A percentile compares a stretch with the other conserved stretches of the same genome.
phyloP scores from a whole-genome alignment of 2,329 filamentous ascomycete genomes.

The Exophiala sideris region DNA sequence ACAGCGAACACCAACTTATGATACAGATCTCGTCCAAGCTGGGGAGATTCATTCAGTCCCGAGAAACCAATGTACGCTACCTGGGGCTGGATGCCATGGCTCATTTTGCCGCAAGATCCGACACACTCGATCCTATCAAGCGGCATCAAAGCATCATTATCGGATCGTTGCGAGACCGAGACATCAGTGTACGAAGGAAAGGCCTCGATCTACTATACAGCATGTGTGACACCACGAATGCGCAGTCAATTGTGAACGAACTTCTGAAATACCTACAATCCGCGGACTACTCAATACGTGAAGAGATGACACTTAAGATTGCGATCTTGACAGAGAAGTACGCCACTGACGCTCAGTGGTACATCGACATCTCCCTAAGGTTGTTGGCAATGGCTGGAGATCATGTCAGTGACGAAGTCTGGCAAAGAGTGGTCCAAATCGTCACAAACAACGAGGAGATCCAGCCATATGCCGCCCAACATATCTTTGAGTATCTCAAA shows the following conservation, averaged over 20 bases:
- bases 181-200: slow-evolving; percentile 95
- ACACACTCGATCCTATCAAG: slow-evolving; percentile 95
- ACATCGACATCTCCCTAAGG: slow-evolving; percentile 93
- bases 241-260: slow-evolving; percentile 87
- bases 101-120: slow-evolving; percentile 86
- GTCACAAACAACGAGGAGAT: slow-evolving; percentile 99
- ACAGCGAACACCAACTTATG: slow-evolving; percentile 92
- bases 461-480: slow-evolving; percentile 92
- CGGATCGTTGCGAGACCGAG: slow-evolving; percentile 86
- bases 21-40: slow-evolving; percentile 88
- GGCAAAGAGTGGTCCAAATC: slow-evolving; percentile 98
- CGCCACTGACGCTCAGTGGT: slow-evolving; percentile 97
- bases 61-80: slow-evolving; percentile 96
- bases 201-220: slow-evolving; percentile 95
- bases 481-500: slow-evolving; percentile 88
- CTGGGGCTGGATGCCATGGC: slow-evolving; percentile 97
- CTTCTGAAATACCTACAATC: slow-evolving; percentile 91
- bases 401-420: slow-evolving; percentile 97
- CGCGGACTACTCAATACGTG: slow-evolving; percentile 94
- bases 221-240: slow-evolving; percentile 98
- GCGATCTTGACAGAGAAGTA: slow-evolving; percentile 98
- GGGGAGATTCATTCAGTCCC: slow-evolving; percentile 92
- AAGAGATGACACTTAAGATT: slow-evolving; percentile 99
- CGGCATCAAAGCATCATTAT: slow-evolving; percentile 96
- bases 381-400: slow-evolving; percentile 96